Base-by-base conservation (phyloP, 2,329 filamentous ascomycete species). In the Pseudogymnoascus sp. region DNA sequence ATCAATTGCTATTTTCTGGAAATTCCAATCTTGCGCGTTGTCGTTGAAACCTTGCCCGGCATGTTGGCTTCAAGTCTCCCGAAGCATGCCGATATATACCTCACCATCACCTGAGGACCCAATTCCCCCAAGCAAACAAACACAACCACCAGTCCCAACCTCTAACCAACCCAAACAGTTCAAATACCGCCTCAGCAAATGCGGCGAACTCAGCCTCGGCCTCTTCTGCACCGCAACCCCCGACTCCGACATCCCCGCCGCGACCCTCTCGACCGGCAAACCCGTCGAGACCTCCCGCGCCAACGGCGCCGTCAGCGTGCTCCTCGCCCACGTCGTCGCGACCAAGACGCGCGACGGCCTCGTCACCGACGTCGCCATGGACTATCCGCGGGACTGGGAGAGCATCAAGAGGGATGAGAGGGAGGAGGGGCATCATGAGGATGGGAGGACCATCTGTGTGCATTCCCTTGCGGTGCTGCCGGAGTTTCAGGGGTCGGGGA, bases 401-500 rank as follows among this genome's bases (percentile, higher is more conserved):
- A 78, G 79, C 7, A 71, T 75, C 59, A 76, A 76, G 63, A 73
- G 72, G 61, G 75, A 78, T 61, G 73, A 76, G 56, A 78, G 81
- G 37, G 72, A 74, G 1, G 71, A 85, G 8, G 91, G 91, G 34
- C 90, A 96, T 74, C 84, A 89, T 69, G 85, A 91, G 64, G 78
- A 79, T 14, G 91, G 91, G 40, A 78, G 85, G 46, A 96, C 90
- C 0, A 82, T 96, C 63, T 90, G 86, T 63, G 77, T 96, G 60
- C 93, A 97, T 75, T 93, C 90, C 0, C 81, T 97, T 4, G 90
- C 89, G 16, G 87, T 96, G 5, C 80, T 89, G 62, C 91, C 90
- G 0, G 84, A 87, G 64, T 85, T 91, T 63, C 90, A 95, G 67
- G 81, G 84, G 36, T 85, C 86, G 64, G 89, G 90, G 1, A 79